phyloP scores from a whole-genome alignment of 164 flowering plant genomes.

The Aristolochia californica region DNA sequence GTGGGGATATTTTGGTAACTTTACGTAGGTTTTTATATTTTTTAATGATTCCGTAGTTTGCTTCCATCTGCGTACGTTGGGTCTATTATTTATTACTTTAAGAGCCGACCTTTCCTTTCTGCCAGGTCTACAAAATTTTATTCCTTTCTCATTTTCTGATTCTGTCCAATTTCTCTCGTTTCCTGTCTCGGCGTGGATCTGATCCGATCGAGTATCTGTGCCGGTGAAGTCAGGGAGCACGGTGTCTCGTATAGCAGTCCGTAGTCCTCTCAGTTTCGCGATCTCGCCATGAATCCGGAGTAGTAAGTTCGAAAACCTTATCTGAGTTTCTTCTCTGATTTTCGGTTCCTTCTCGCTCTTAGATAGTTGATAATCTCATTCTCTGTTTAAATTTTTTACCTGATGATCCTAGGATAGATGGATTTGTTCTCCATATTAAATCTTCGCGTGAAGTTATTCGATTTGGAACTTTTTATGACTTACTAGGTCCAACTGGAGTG shows the following conservation, averaged over 20 bases:
- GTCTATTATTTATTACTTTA: too few species aligned
- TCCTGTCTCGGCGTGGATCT: not conserved
- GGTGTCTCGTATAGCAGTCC: not conserved
- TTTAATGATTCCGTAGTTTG: too few species aligned
- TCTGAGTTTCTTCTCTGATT: not conserved
- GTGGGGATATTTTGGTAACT: too few species aligned
- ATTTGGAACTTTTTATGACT: too few species aligned
- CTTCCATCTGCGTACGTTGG: too few species aligned
- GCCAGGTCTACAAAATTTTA: not conserved
- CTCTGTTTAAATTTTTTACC: too few species aligned
- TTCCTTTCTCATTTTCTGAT: not conserved
- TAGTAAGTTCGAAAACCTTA: conserved; percentile 2
- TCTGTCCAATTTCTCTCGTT: not conserved
- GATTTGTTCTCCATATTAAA: too few species aligned
- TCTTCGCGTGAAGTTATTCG: too few species aligned
- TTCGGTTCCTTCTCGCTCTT: not conserved
- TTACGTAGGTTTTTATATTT: too few species aligned
- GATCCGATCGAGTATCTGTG: not conserved
- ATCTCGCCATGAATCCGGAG: conserved; percentile 7
- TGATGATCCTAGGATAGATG: too few species aligned
- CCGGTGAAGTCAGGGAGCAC: not conserved
- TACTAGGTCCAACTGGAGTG: too few species aligned
- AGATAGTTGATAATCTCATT: not conserved
- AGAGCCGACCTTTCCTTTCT: too few species aligned
- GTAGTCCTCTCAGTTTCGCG: not conserved